Conservation (phyloP, 345 rosid species). For the Salix exigua region DNA sequence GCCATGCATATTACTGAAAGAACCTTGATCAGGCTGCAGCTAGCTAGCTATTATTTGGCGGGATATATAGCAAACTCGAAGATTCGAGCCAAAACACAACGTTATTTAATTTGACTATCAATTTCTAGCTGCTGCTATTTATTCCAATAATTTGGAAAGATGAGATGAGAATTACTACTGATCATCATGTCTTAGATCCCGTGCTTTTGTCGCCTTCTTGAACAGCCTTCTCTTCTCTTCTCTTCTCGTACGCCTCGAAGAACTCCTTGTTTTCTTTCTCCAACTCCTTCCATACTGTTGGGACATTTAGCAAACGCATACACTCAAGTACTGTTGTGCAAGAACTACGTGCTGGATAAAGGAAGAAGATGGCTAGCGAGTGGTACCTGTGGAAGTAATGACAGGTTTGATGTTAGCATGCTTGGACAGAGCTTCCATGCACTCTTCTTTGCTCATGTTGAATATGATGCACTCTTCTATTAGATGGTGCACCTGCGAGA, state of each 20-base stretch:
- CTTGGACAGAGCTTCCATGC: conserved; percentile 84
- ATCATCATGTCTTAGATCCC: conserved; percentile 30
- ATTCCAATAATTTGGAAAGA: no score
- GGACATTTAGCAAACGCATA: neutral
- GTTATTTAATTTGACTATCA: no score
- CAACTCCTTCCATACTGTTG: conserved; percentile 84
- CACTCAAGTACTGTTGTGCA: no score
- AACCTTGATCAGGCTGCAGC: no score
- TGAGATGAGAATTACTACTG: neutral
- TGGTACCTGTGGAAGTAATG: conserved; percentile 75
- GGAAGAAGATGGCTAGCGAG: neutral
- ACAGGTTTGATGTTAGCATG: conserved; percentile 83
- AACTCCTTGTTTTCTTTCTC: conserved; percentile 89
- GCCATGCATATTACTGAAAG: no score
- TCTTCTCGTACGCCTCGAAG: conserved; percentile 61
- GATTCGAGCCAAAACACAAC: no score
- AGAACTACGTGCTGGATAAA: no score
- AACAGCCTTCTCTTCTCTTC: conserved; percentile 26
- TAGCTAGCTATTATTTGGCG: no score
- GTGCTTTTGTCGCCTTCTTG: conserved; percentile 40
- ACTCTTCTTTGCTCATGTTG: conserved; percentile 86
- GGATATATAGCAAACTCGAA: no score
- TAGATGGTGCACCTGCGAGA: conserved; percentile 74
- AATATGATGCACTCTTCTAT: conserved; percentile 86
- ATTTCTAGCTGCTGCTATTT: no score